Evolutionary conservation across 2,329 filamentous ascomycete genomes (phyloP).

Genomic region (Fusarium illudens): DNA sequence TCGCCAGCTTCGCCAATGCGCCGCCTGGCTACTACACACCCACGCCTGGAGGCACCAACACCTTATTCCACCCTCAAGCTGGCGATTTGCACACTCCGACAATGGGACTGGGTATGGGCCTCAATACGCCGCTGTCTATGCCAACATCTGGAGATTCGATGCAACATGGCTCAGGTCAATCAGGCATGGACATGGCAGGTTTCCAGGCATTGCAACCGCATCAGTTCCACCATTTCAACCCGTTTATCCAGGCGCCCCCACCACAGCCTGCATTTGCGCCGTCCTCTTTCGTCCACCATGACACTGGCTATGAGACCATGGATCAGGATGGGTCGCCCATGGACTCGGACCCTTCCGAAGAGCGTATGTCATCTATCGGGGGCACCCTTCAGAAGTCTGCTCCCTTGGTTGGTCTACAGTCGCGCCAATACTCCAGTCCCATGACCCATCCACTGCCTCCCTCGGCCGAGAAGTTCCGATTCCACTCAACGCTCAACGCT

Average conservation of each 20-base stretch:
- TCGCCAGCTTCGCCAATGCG: conserved; percentile 81
- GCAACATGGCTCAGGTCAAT: conserved; percentile 61
- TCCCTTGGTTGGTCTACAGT: conserved; percentile 66
- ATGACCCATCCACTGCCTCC: conserved; percentile 59
- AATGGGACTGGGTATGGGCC: conserved; percentile 75
- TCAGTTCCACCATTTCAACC: conserved; percentile 72
- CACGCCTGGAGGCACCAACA: conserved; percentile 81
- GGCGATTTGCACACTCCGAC: conserved; percentile 88
- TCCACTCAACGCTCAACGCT: conserved; percentile 87
- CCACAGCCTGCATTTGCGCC: conserved; percentile 73
- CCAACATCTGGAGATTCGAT: conserved; percentile 72
- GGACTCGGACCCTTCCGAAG: conserved; percentile 61
- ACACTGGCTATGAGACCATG: conserved; percentile 82
- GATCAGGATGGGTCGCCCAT: conserved; percentile 77
- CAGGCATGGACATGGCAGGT: conserved; percentile 69
- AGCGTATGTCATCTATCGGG: conserved; percentile 65
- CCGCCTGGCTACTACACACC: conserved; percentile 87
- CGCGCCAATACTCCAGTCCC: conserved; percentile 56
- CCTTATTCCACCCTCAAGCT: conserved; percentile 82
- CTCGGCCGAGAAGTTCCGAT: conserved; percentile 80
- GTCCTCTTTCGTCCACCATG: conserved; percentile 81
- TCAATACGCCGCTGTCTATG: conserved; percentile 84
- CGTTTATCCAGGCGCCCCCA: conserved; percentile 71
- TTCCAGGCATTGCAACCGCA: conserved; percentile 72
- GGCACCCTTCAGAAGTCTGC: conserved; percentile 69